Conservation (phyloP, 257 asterid species). For the Solanum okadae region DNA sequence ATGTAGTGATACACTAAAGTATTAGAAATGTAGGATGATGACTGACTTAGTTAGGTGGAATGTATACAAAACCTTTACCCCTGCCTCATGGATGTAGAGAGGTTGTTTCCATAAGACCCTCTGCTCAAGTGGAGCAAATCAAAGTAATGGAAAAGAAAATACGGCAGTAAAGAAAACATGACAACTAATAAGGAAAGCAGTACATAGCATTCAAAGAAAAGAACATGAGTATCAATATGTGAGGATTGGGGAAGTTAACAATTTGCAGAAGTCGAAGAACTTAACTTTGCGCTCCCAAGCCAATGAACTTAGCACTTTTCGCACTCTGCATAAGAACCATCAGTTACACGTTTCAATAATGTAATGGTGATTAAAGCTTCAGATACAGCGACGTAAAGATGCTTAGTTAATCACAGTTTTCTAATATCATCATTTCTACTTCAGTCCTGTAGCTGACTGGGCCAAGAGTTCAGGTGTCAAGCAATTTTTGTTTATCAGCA, state of each 20-base stretch:
- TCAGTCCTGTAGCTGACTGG: conserved; percentile 95
- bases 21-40: background rate
- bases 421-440: background rate
- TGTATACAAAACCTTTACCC: background rate
- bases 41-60: background rate
- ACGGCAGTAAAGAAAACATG: background rate
- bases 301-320: background rate
- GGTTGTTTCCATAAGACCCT: background rate
- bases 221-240: background rate
- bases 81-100: background rate
- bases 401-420: background rate
- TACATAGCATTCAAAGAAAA: background rate
- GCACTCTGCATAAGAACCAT: background rate
- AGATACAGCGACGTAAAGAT: background rate
- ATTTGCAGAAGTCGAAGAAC: background rate
- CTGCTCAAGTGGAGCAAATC: background rate
- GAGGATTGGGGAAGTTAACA: background rate
- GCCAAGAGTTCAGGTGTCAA: conserved; percentile 67
- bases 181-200: background rate
- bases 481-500: conserved; percentile 85
- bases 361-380: background rate
- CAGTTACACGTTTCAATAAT: background rate
- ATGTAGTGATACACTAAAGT: background rate
- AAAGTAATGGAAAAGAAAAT: background rate
- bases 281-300: background rate